Conservation (phyloP, 495 filamentous ascomycete species). For the Lentithecium fluviatile region DNA sequence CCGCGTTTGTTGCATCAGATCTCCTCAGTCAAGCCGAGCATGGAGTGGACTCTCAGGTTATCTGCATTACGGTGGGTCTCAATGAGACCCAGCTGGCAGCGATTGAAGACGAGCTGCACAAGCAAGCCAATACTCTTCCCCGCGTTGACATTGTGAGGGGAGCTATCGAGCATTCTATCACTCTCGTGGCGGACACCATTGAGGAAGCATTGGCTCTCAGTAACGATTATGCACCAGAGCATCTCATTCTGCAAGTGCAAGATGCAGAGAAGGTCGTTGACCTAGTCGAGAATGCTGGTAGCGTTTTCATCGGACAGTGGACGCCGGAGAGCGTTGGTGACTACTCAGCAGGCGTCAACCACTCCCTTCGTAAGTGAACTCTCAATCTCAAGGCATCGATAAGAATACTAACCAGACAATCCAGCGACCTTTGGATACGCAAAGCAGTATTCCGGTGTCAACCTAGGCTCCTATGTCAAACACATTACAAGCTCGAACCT, state of each 20-base stretch:
- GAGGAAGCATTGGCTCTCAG: constrained; percentile 82
- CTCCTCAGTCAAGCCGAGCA: constrained; percentile 95
- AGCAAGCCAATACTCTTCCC: constrained; percentile 83
- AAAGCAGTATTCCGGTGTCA: constrained; percentile 97
- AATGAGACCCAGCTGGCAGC: constrained; percentile 66
- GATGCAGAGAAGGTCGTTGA: constrained; percentile 69
- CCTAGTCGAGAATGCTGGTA: constrained; percentile 88
- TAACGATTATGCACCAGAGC: constrained; percentile 96
- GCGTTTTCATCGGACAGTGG: constrained; percentile 93
- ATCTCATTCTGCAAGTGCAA: constrained; percentile 86
- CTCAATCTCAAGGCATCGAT: background rate
- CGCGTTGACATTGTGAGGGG: constrained; percentile 89
- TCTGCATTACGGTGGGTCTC: constrained; percentile 83
- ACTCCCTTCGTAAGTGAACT: constrained; percentile 79
- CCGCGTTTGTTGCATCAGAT: constrained; percentile 93
- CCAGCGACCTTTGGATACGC: constrained; percentile 95
- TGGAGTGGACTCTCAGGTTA: constrained; percentile 90
- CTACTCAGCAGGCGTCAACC: constrained; percentile 96
- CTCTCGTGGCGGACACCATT: constrained; percentile 74
- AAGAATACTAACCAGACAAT: background rate
- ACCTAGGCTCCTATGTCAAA: constrained; percentile 91
- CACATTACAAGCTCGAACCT: constrained; percentile 92
- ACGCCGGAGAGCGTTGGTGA: constrained; percentile 96
- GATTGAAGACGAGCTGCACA: constrained; percentile 87
- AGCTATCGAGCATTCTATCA: constrained; percentile 88